Percentiles rank a stretch among this genome's conserved stretches.
phyloP scores from a whole-genome alignment of 768 basidiomycete genomes.

The Tephrocybe sp. region DNA sequence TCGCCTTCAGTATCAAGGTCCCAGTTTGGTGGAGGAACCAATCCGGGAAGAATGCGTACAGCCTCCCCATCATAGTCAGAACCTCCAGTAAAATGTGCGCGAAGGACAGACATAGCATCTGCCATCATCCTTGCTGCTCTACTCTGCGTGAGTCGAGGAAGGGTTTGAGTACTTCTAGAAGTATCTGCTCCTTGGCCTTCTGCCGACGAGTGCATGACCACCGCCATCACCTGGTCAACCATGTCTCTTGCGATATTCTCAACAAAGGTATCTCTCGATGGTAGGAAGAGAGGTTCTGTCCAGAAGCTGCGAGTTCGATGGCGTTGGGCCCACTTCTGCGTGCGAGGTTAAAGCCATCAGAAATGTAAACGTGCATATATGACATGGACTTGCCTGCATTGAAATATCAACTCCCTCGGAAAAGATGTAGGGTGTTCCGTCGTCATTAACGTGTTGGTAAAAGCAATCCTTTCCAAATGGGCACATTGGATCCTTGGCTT shows the following conservation, averaged over 20 bases:
- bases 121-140: slow-evolving; percentile 11
- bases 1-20: slow-evolving; percentile 11
- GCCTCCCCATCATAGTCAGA: background rate
- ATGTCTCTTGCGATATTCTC: slow-evolving; percentile 16
- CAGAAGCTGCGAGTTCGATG: background rate
- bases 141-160: background rate
- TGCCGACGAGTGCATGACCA: slow-evolving; percentile 10
- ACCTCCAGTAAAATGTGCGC: slow-evolving; percentile 1
- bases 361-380: no score
- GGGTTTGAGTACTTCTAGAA: background rate
- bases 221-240: slow-evolving; percentile 13
- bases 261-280: slow-evolving; percentile 4
- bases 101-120: slow-evolving; percentile 16
- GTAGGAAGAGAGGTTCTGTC: background rate
- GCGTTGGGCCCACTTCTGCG: background rate
- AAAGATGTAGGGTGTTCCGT: slow-evolving; percentile 62
- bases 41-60: slow-evolving; percentile 8
- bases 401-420: slow-evolving; percentile 48
- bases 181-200: background rate
- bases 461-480: slow-evolving; percentile 84
- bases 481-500: slow-evolving; percentile 44
- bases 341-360: background rate
- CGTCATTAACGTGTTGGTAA: slow-evolving; percentile 66
- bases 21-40: slow-evolving; percentile 8
- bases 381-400: slow-evolving; percentile 42